Base-by-base conservation (phyloP, 805 yeast genomes). In the Candida quercuum region DNA sequence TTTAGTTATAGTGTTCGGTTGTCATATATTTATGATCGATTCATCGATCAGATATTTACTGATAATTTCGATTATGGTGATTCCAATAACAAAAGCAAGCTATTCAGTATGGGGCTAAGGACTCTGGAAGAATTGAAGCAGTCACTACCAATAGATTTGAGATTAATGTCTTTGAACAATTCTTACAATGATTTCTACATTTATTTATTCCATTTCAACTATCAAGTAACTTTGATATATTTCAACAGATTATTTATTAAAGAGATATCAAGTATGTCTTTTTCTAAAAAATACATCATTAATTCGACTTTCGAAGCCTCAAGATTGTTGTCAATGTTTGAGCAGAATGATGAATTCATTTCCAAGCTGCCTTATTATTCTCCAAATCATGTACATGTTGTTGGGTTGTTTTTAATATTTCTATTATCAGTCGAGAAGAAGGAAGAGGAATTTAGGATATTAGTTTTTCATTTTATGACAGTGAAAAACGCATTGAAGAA, bases 11-110 rank as follows among this genome's bases (percentile, higher is more conserved):
- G 39, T 11, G 39, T 56, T 1, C 46, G 63, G 25, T 32, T 59
- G 10, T 56, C 57, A 57, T 60, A 60, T 36, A 54, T 58, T 3
- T 44, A 40, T 32, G 66, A 61, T 35, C 40, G 65, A 29, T 60
- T 57, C 33, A 46, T 53, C 22, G 66, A 61, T 42, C 65, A 61
- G 39, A 59, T 61, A 4, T 50, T 52, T 25, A 57, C 64, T 0
- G 48, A 49, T 13, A 51, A 49, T 24, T 54, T 56, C 33, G 65
- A 61, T 36, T 31, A 59, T 26, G 65, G 65, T 7, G 66, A 60
- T 36, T 54, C 59, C 1, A 52, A 46, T 24, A 54, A 59, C 35
- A 37, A 54, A 25, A 15, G 37, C 18, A 57, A 47, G 17, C 38
- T 60, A 7, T 31, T 59, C 18, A 33, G 37, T 5, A 48, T 59